Evolutionary conservation across 2,329 filamentous ascomycete genomes (phyloP), one percentile per base, ranked within the genome.

Genomic region (Lasiodiplodia hormozganensis): DNA sequence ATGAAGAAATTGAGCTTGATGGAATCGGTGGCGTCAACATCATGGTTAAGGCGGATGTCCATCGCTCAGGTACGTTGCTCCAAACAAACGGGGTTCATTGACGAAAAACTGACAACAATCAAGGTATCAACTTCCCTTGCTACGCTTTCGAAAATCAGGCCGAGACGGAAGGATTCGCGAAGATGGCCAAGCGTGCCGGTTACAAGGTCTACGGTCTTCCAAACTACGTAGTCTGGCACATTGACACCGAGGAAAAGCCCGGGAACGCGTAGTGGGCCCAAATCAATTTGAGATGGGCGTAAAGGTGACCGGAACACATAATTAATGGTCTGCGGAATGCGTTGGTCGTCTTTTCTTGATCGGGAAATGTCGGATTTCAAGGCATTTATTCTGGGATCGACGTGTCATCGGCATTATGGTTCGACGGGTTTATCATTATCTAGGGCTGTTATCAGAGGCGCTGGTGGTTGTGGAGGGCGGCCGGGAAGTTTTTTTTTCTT

Each of bases 91-190:
- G 47, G 25, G 36, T n/a, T 34, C 16, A 23, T 12, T 34, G 38
- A 18, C 12, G 21, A 47, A 10, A 56, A 6, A 11, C n/a, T 25
- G 23, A 40, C 18, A 31, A 6, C 16, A 16, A 40, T 38, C 31
- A 7, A 51, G 69, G 54, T 71, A 96, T 99, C 84, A 99, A 99
- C 81, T 99, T 99, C 81, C 96, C 96, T 10, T 90, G 89, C 78
- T 99, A 99, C 76, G 88, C 96, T 3, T 99, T 99, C 78, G 96
- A 99, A 80, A 98, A 99, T 81, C 96, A 99, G 83, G 96, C 96
- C 71, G 96, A 99, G 82, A 99, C 96, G 4, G 96, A 99, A 82
- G 96, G 96, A 7, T 99, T 99, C 77, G 96, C 96, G 47, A 97
- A 96, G 80, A 99, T 99, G 96, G 96, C 96, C 69, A 97, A 96